Evolutionary conservation across 371 early-diverging fungal species (phyloP).

Genomic region (Mucor velutinosus): DNA sequence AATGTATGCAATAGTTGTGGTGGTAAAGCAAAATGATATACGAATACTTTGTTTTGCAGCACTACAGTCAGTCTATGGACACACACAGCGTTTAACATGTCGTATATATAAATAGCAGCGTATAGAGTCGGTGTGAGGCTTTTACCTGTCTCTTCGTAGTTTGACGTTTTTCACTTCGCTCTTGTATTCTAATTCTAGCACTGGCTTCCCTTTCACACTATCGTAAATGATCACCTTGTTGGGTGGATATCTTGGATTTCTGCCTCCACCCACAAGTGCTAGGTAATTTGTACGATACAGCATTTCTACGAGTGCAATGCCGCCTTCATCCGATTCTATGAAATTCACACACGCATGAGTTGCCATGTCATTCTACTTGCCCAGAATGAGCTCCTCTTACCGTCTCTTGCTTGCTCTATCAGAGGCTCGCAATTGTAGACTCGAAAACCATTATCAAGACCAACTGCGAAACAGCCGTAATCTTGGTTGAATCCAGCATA

Average conservation of each 20-base stretch:
- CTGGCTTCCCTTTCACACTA: conserved; percentile 72
- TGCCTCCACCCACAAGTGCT: conserved; percentile 95
- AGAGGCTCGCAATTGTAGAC: conserved; percentile 95
- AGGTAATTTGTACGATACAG: conserved; percentile 91
- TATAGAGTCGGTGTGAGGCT: not conserved
- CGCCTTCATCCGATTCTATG: conserved; percentile 81
- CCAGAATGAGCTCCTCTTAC: conserved; percentile 43
- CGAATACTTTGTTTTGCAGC: conserved; percentile 77
- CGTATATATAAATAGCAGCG: not conserved
- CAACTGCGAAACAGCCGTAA: conserved; percentile 93
- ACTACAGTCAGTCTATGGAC: conserved; percentile 75
- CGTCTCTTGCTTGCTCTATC: conserved; percentile 79
- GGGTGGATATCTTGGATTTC: conserved; percentile 81
- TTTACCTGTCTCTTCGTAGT: conserved; percentile 77
- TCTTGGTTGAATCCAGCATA: conserved; percentile 82
- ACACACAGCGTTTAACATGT: not conserved
- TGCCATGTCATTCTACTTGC: not conserved
- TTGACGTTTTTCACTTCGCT: conserved; percentile 82
- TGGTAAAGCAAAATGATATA: conserved; percentile 76
- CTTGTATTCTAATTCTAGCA: conserved; percentile 81
- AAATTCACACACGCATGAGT: not conserved
- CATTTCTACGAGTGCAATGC: conserved; percentile 94
- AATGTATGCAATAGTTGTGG: conserved; percentile 80
- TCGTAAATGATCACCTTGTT: conserved; percentile 94
- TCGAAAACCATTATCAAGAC: conserved; percentile 86